phyloP scores from a whole-genome alignment of 169 alveolate species.

The Plasmodium coatneyi region DNA sequence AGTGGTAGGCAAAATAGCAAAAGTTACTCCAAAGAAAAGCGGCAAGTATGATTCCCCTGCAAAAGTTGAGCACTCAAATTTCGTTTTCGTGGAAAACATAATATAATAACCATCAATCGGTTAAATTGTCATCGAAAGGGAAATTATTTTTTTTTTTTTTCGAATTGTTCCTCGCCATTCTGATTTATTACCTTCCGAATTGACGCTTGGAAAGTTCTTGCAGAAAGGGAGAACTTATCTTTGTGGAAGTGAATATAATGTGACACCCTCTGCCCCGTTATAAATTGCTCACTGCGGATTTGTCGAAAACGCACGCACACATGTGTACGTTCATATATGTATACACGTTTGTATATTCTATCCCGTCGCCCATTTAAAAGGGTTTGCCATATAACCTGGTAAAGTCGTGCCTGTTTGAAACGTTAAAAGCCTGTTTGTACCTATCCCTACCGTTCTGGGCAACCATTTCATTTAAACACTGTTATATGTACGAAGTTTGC shows the following conservation, averaged over 20 bases:
- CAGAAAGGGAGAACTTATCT: background rate
- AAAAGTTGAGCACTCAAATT: background rate
- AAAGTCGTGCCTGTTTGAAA: background rate
- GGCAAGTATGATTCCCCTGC: background rate
- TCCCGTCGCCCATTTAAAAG: background rate
- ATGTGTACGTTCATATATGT: background rate
- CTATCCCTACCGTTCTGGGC: background rate
- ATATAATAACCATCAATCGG: background rate
- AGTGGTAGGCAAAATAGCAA: background rate
- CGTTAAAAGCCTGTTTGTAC: background rate
- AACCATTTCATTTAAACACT: background rate
- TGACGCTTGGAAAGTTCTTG: background rate
- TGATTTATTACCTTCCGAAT: background rate
- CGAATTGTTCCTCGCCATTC: background rate
- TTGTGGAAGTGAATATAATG: background rate
- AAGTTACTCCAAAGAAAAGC: background rate
- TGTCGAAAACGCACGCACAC: background rate
- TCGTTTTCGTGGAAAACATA: background rate
- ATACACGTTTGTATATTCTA: background rate
- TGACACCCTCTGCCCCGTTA: background rate
- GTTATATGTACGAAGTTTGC: background rate
- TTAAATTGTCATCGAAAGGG: background rate
- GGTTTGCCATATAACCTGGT: background rate
- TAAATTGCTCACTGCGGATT: background rate
- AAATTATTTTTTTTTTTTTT: no score